phyloP scores from a whole-genome alignment of 768 basidiomycete genomes.

The Jaapia argillacea region DNA sequence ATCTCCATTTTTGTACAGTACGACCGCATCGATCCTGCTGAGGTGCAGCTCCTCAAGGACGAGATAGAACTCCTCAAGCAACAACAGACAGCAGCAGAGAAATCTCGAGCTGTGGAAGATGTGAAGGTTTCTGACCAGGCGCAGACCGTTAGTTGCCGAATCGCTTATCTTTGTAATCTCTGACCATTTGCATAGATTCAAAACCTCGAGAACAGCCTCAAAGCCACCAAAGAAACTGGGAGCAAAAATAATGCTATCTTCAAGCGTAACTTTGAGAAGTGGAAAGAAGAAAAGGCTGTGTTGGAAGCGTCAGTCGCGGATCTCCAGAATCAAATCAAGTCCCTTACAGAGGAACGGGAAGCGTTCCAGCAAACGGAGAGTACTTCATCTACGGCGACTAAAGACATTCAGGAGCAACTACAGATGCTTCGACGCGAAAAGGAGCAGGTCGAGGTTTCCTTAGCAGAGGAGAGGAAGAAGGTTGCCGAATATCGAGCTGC shows the following conservation, averaged over 20 bases:
- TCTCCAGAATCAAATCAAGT: conserved; percentile 19
- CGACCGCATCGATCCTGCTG: conserved; percentile 81
- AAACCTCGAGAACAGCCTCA: conserved; percentile 12
- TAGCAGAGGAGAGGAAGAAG: conserved; percentile 20
- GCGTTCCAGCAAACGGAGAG: conserved; percentile 8
- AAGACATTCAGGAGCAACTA: conserved; percentile 24
- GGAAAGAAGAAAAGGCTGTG: conserved; percentile 18
- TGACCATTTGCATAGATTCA: conserved; percentile 5
- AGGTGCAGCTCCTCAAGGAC: conserved; percentile 70
- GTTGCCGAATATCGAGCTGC: conserved; percentile 26
- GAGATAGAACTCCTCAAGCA: conserved; percentile 44
- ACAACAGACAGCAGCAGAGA: conserved; percentile 15
- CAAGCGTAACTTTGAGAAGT: conserved; percentile 13
- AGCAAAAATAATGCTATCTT: conserved; percentile 12
- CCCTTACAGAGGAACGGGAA: conserved; percentile 19
- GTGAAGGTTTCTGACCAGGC: conserved; percentile 7
- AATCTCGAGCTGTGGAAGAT: no score
- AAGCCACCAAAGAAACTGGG: conserved; percentile 30
- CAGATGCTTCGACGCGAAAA: conserved; percentile 17
- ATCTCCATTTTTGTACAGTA: no score
- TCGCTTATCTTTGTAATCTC: background rate
- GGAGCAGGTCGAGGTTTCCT: background rate
- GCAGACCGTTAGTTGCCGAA: conserved; percentile 9
- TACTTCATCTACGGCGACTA: conserved; percentile 13
- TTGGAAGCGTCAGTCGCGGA: conserved; percentile 17